Evolutionary conservation across 352 stramenopile species (phyloP).

Genomic region (Pythium folliculosum): DNA sequence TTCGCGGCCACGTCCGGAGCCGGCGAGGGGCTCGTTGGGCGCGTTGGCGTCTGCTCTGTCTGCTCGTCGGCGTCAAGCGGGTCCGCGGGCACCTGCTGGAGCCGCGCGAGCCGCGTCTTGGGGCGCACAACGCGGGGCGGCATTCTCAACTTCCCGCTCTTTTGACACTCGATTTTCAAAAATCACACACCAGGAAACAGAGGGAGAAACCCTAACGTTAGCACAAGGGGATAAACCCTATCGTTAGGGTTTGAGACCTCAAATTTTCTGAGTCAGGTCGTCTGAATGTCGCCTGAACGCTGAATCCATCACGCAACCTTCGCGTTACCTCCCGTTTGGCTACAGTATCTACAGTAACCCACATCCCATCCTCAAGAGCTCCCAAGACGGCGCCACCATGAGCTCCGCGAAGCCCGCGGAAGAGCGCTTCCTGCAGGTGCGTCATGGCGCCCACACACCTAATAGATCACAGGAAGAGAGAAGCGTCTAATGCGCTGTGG

Average conservation of each 20-base stretch:
- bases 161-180: constrained; percentile 6
- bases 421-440: constrained; percentile 53
- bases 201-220: not conserved
- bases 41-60: not conserved
- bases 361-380: not conserved
- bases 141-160: constrained; percentile 10
- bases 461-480: not conserved
- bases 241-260: constrained; percentile 10
- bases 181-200: too few relatives aligned
- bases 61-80: not conserved
- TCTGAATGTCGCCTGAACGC: constrained; percentile 1
- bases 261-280: not conserved
- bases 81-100: not conserved
- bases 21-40: not conserved
- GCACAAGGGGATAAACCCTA: constrained; percentile 1
- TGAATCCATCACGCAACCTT: constrained; percentile 2
- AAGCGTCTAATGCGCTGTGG: not conserved
- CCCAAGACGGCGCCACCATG: not conserved
- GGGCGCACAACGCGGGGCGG: not conserved
- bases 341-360: not conserved
- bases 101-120: constrained; percentile 7
- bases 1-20: not conserved
- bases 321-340: constrained; percentile 12
- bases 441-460: not conserved
- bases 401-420: constrained; percentile 27